Conservation (phyloP, 257 asterid genomes). For the Petunia axillaris region DNA sequence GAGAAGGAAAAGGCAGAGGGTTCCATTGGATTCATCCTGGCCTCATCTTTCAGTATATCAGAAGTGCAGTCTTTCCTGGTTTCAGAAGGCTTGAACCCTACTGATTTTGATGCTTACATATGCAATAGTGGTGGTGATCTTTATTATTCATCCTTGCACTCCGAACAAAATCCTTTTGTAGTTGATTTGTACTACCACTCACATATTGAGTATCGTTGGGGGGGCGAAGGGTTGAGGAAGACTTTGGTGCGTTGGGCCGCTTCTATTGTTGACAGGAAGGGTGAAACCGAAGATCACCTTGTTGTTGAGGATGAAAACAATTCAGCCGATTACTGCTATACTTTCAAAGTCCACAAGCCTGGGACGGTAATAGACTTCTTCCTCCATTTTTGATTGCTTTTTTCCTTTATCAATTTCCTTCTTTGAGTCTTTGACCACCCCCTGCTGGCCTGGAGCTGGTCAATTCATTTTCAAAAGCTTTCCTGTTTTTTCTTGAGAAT, state of each 20-base stretch:
- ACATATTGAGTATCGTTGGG: conserved; percentile 98
- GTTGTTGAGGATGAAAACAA: conserved; percentile 92
- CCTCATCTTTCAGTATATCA: conserved; percentile 75
- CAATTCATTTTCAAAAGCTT: not conserved
- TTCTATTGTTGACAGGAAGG: conserved; percentile 62
- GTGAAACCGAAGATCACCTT: conserved; percentile 63
- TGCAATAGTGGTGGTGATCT: conserved; percentile 99
- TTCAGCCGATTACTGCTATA: conserved; percentile 95
- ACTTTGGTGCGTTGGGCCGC: conserved; percentile 88
- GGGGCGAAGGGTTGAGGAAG: conserved; percentile 98
- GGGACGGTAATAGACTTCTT: conserved; percentile 56
- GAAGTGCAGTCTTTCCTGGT: conserved; percentile 66
- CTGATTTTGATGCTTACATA: conserved; percentile 90
- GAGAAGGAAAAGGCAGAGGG: conserved; percentile 85
- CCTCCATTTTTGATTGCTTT: conserved; percentile 17
- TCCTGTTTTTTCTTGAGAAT: not conserved
- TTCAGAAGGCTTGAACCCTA: conserved; percentile 70
- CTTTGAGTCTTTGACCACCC: conserved; percentile 3
- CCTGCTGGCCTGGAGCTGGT: conserved; percentile 5
- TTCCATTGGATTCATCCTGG: conserved; percentile 77
- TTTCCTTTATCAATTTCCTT: not conserved
- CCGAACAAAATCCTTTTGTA: conserved; percentile 81
- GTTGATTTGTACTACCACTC: conserved; percentile 98
- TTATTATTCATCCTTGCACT: conserved; percentile 72
- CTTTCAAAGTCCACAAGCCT: conserved; percentile 80